Evolutionary conservation across 306 rosid species (phyloP).

Genomic region (Quercus wislizeni): DNA sequence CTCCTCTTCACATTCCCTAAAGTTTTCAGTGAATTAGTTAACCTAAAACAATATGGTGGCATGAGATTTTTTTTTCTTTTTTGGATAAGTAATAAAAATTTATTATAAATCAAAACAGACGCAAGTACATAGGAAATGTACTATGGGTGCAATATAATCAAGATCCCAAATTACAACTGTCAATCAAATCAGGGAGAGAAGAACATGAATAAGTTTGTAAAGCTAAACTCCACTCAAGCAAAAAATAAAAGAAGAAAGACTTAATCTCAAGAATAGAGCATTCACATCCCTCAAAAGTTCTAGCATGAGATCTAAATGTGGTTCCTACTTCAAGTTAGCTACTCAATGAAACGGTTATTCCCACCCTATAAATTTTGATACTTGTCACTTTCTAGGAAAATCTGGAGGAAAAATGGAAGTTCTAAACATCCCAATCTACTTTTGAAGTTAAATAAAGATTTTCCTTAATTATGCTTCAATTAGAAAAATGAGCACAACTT

Average conservation of each 20-base stretch:
- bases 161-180: too few species aligned
- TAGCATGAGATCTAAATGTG: too few species aligned
- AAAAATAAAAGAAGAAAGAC: too few species aligned
- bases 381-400: background rate
- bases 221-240: too few species aligned
- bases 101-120: too few species aligned
- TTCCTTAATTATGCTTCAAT: background rate
- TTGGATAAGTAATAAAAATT: too few species aligned
- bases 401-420: background rate
- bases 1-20: background rate
- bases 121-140: too few species aligned
- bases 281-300: too few species aligned
- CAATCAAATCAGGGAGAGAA: too few species aligned
- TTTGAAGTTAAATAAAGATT: background rate
- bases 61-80: background rate
- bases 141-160: too few species aligned
- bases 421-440: background rate
- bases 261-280: too few species aligned
- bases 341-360: background rate
- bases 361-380: background rate
- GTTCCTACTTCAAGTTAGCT: background rate
- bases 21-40: background rate
- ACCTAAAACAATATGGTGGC: background rate
- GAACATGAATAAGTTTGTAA: too few species aligned
- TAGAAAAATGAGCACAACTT: background rate